Base-by-base conservation (phyloP, 176 grass and related monocot genomes). In the Musa itinerans region DNA sequence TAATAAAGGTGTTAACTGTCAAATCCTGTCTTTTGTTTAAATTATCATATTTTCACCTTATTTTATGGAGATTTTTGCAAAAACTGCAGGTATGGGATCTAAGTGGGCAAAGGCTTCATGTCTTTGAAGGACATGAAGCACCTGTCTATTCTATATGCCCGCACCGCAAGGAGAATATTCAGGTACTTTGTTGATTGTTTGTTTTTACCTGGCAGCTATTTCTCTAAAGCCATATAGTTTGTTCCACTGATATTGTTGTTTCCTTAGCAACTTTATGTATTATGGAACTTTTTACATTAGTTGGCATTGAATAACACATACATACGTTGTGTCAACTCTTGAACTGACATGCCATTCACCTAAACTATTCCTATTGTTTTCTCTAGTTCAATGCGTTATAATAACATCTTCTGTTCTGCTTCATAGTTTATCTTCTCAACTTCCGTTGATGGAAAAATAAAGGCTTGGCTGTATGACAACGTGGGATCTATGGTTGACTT, bases 391-490 rank as follows among this genome's bases (percentile, higher is more conserved):
- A 62, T 74, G 22, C 19, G 8, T 52, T 73, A 0, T 73, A 21
- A 73, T 14, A 73, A 73, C 71, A 22, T 53, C 8, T 77, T 83
- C n/a, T 56, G 71, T 88, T 74, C 74, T 50, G 53, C 56, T 52
- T 68, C 75, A 51, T 75, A 99, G 96, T 99, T 99, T 68, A 99
- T 99, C 62, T 99, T 99, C 79, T 99, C 96, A 76, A 99, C 96
- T 76, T 87, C 96, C 65, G 58, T 91, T 26, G 91, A 99, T 21
- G 96, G 96, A 79, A 99, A 92, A 89, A 99, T 99, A 64, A 99
- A 99, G 84, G 96, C 96, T 27, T 99, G 96, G 96, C 86, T 99
- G 81, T 99, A 99, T 89, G 96, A 99, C 63, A 87, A 92, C 73
- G 26, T 86, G 76, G 96, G 96, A 78, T 91, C 91, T 82, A 92